Evolutionary conservation across 2,329 filamentous ascomycete genomes (phyloP), one percentile per base, ranked within the genome.

Genomic region (Apiospora koreana): DNA sequence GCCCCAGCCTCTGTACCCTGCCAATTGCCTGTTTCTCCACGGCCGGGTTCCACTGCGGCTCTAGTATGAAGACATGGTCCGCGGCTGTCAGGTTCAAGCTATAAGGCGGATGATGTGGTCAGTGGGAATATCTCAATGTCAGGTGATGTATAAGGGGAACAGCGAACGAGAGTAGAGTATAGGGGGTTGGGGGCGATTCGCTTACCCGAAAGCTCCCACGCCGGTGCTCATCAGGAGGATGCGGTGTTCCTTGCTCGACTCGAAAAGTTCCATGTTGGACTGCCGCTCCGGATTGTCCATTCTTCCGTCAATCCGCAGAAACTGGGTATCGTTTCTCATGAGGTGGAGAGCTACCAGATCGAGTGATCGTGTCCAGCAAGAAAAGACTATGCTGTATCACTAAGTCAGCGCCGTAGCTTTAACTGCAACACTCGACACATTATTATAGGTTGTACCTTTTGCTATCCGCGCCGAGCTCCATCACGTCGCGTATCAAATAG

Each of bases 11-110:
- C 1, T 65, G n/a, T 6, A 62, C 69, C 12, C 69, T 21, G 14
- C 28, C 67, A 16, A 71, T 46, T 1, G 69, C 67, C 38, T 71
- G 67, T 1, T 23, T 23, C 4, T 71, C 69, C 35, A 69, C 43
- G 8, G 28, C 41, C 1, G 69, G 69, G 21, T 71, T 71, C 58
- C 69, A 71, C 35, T 71, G 69, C 5, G 69, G 69, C 18, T 71
- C 69, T 3, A 71, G 35, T 7, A 71, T 64, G 42, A 46, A 41
- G 0, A 69, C 43, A 2, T 48, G 28, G 2, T n/a, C 21, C 7
- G 66, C 69, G 6, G 67, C 16, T 0, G 69, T 64, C 9, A 71
- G 45, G 21, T 71, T 69, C 9, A 71, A 28, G 1, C 69, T 71
- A 10, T 65, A 31, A 12, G 16, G 43, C 18, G 5, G n/a, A n/a